These are phyloP conservation scores for Exobasidium rhododendri DNA, from an alignment of 1,284 basidiomycete species.

Conservation along the genomic window DNA sequence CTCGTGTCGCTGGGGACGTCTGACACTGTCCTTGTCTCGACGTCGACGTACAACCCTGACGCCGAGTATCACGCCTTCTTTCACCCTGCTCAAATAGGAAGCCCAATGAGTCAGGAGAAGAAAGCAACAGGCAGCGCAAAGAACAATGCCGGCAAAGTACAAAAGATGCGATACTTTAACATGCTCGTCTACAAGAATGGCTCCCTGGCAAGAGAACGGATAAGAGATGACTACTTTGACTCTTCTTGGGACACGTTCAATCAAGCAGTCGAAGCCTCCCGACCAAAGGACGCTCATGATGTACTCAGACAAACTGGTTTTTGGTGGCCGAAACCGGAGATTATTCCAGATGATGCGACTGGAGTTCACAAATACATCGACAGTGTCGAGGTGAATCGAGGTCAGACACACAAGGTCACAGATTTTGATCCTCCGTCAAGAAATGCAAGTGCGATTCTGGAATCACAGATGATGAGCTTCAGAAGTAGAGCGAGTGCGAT, in stretches of 20 bases:
- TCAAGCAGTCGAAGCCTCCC: conserved; percentile 59
- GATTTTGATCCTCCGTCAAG: background rate
- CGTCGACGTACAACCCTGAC: conserved; percentile 56
- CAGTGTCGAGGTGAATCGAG: background rate
- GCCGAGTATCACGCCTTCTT: conserved; percentile 59
- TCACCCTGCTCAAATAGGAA: conserved; percentile 55
- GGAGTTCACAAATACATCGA: conserved; percentile 1
- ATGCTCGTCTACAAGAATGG: conserved; percentile 59
- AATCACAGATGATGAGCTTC: conserved; percentile 80
- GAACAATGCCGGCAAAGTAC: background rate
- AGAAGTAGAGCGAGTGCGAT: conserved; percentile 68
- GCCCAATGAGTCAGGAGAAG: conserved; percentile 14
- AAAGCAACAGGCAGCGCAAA: conserved; percentile 23
- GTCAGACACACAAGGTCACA: background rate
- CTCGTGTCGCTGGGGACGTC: conserved; percentile 87
- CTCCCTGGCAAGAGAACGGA: conserved; percentile 64
- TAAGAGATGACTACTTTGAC: conserved; percentile 68
- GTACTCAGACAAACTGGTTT: conserved; percentile 59
- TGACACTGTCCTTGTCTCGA: conserved; percentile 76
- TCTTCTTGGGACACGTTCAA: conserved; percentile 73
- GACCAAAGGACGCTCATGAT: conserved; percentile 1
- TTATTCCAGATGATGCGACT: conserved; percentile 59
- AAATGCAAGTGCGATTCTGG: conserved; percentile 64
- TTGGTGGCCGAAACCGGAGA: conserved; percentile 77
- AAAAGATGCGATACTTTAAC: conserved; percentile 54